Conservation (phyloP, 2,329 filamentous ascomycete genomes). For the Ophidiomyces ophidiicola region DNA sequence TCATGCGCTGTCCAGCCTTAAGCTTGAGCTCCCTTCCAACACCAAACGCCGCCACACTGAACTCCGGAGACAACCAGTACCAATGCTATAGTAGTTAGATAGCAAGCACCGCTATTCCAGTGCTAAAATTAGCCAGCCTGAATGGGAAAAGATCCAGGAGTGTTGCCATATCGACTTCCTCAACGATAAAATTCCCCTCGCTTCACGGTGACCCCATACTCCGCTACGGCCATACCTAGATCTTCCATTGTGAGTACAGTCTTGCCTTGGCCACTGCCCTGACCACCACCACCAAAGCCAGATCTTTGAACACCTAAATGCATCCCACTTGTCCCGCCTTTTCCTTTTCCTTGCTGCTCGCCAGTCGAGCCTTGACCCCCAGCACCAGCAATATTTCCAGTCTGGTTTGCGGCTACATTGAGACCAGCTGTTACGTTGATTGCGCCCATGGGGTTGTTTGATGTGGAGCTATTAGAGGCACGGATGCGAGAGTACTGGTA, state of each 20-base stretch:
- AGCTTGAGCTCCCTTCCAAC: not conserved
- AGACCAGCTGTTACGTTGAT: slow-evolving; percentile 55
- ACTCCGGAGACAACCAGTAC: not conserved
- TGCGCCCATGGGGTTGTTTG: slow-evolving; percentile 83
- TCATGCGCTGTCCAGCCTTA: not conserved
- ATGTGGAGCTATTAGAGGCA: slow-evolving; percentile 73
- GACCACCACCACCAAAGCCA: slow-evolving; percentile 77
- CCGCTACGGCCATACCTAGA: slow-evolving; percentile 89
- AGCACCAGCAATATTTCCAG: slow-evolving; percentile 36
- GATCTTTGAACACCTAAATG: slow-evolving; percentile 63
- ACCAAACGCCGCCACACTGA: slow-evolving; percentile 1
- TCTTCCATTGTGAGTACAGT: slow-evolving; percentile 98
- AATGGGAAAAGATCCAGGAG: not conserved
- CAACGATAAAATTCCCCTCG: slow-evolving; percentile 91
- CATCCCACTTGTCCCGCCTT: slow-evolving; percentile 33
- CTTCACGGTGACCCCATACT: slow-evolving; percentile 97
- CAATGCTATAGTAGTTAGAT: not conserved
- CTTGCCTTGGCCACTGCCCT: slow-evolving; percentile 67
- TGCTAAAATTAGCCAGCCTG: too few relatives aligned
- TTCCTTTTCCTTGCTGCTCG: slow-evolving; percentile 36
- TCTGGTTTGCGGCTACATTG: slow-evolving; percentile 45
- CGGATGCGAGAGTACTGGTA: slow-evolving; percentile 97
- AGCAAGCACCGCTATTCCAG: not conserved
- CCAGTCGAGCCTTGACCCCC: slow-evolving; percentile 38
- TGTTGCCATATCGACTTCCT: slow-evolving; percentile 14